Base-by-base conservation (phyloP, 441 rosid genomes). In the Biscutella laevigata region DNA sequence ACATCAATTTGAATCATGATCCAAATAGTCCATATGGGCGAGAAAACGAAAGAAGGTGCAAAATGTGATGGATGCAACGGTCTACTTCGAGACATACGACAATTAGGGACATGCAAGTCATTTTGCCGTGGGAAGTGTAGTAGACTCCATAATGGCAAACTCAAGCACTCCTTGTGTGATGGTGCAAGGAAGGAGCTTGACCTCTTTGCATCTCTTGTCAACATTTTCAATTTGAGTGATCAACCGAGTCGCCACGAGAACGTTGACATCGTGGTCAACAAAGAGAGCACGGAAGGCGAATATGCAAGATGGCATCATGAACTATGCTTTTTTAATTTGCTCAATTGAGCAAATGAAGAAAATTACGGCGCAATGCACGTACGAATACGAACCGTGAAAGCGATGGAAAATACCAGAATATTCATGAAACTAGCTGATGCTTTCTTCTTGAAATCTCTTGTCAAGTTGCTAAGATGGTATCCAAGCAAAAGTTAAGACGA, bases 291-390 rank as follows among this genome's bases (percentile, higher is more conserved):
- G 1, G 85, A 80, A 68, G 88, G 83, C 0, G 92, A n/a, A n/a
- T n/a, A n/a, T n/a, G n/a, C n/a, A n/a, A n/a, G n/a, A n/a, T n/a
- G n/a, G n/a, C n/a, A n/a, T n/a, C n/a, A n/a, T n/a, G 78, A 78
- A 85, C 32, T 88, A 81, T 52, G 92, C 95, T n/a, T 4, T 85
- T 85, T 36, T 86, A 77, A 73, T 88, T 71, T 74, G 90, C 91
- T 2, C 78, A 79, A 66, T 57, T 84, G 25, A 79, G 76, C 83
- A 81, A 85, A 69, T 92, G 64, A 83, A 83, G 77, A 80, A 74
- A 58, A 90, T 88, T 42, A 81, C n/a, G n/a, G n/a, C n/a, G n/a
- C n/a, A n/a, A n/a, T n/a, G n/a, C n/a, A n/a, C n/a, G n/a, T n/a
- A n/a, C n/a, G n/a, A n/a, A n/a, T n/a, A n/a, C n/a, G n/a, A n/a